Base-by-base conservation (phyloP, 129 eudicot species). In the Ambrosia trifida region DNA sequence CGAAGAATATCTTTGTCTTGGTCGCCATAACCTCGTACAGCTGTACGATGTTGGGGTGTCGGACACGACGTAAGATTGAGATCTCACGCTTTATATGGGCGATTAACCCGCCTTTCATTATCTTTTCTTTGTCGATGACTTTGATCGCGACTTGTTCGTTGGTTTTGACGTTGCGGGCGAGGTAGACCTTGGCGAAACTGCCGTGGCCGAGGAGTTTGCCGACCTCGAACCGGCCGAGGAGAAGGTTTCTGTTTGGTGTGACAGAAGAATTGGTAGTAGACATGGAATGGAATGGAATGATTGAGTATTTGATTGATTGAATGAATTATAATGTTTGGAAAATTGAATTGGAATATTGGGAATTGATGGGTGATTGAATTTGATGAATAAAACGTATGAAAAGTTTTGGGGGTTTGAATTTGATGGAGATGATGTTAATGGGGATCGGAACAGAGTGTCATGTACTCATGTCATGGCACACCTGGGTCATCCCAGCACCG, bases 11-110 rank as follows among this genome's bases (percentile, higher is more conserved):
- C 40, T 85, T 88, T 3, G 83, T 14, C 51, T 88, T 88, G 0
- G 95, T 88, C 13, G 95, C 95, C 95, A 88, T 88, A 11, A 88
- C 95, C 80, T 88, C 95, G 59, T 80, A 80, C 18, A 88, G 47
- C 16, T 88, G 90, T 0, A 88, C 95, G 30, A 88, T 88, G 65
- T 88, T 88, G 2, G 90, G 95, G 60, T 88, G 95, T 11, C 95
- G 77, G 0, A 88, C 95, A 3, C 95, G 70, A 4, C 95, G 83
- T 63, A 88, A 58, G 14, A 85, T 85, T 0, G 95, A 85, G 84
- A 88, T 88, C 87, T 88, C 95, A 57, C 95, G 90, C 64, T 88
- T 88, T 52, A 88, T 83, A 63, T 88, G 87, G 0, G 79, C 79
- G 38, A 78, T 88, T 14, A 88, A 19, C 3, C 95, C 95, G 5